Base-by-base conservation (phyloP, 1,139 yeast genomes). In the Pichia cactophila region DNA sequence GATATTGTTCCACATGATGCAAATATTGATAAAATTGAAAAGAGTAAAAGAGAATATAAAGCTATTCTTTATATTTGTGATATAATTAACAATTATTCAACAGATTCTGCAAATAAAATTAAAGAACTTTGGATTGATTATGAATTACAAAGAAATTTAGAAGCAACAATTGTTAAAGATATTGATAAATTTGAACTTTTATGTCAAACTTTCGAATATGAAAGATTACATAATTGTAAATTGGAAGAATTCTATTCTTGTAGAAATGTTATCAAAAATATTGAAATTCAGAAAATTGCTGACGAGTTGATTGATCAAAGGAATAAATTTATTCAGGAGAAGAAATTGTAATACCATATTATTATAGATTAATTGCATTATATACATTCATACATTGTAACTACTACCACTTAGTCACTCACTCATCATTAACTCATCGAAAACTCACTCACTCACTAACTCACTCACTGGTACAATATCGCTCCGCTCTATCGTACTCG, bases 131-230 rank as follows among this genome's bases (percentile, higher is more conserved):
- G 97, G 96, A 71, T 82, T 52, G 97, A 90, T 66, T 92, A 92
- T 67, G 98, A 92, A 68, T 82, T 85, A 60, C 82, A 86, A 57
- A 73, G 90, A 57, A 77, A 84, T 45, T 67, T 79, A 26, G 98
- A 92, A 66, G 96, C 97, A 6, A 75, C 83, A 50, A 87, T 86
- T 60, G 96, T 89, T 52, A 92, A 92, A 67, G 97, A 92, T 65
- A 81, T 92, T 51, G 98, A 92, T 67, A 92, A 92, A 74, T 87
- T 81, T 62, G 98, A 92, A 69, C 81, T 92, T 80, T 72, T 90
- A 57, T 78, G 86, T 56, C 97, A 92, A 67, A 86, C 95, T 26
- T 82, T 86, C 71, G 97, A 90, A 66, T 92, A 89, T 62, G 96
- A 89, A 67, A 83, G 79, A 60, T 72, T 73, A 55, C 75, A 71